Conservation (phyloP, 2,329 filamentous ascomycete species). For the Fusarium decemcellulare region DNA sequence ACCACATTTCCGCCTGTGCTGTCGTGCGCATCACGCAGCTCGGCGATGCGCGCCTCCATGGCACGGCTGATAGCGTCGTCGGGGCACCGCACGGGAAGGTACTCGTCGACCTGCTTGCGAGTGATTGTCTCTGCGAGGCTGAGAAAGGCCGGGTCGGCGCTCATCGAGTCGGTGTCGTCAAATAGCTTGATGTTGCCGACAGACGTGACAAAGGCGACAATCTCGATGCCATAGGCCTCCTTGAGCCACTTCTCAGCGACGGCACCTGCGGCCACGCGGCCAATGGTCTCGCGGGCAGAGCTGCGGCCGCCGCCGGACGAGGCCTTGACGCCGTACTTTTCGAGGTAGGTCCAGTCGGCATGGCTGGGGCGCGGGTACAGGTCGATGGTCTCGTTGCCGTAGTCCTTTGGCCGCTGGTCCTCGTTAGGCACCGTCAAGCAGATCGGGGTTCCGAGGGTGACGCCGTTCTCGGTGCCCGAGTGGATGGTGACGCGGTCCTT, state of each 20-base stretch:
- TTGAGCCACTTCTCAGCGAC: constrained; percentile 94
- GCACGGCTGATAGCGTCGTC: constrained; percentile 72
- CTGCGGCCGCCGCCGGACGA: constrained; percentile 90
- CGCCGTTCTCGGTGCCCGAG: constrained; percentile 90
- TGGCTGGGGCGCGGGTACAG: constrained; percentile 91
- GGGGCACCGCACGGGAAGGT: constrained; percentile 91
- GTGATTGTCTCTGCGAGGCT: constrained; percentile 72
- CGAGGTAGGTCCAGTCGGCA: constrained; percentile 96
- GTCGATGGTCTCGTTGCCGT: constrained; percentile 91
- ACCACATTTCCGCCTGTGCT: constrained; percentile 80
- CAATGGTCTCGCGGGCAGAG: constrained; percentile 95
- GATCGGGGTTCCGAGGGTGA: constrained; percentile 88
- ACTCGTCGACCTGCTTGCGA: constrained; percentile 79
- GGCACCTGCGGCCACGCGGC: constrained; percentile 89
- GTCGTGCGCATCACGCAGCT: constrained; percentile 84
- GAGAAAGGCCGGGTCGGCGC: constrained; percentile 85
- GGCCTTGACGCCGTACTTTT: constrained; percentile 97
- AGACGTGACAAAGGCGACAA: constrained; percentile 90
- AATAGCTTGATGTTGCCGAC: constrained; percentile 73
- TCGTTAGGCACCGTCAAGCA: too few species aligned
- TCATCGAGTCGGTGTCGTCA: constrained; percentile 61
- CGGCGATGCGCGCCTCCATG: constrained; percentile 86
- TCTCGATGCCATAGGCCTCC: constrained; percentile 87
- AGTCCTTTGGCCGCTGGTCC: constrained; percentile 94
- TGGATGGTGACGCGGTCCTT: constrained; percentile 94